Conservation (phyloP, 495 filamentous ascomycete species). For the Annulohypoxylon maeteangense region DNA sequence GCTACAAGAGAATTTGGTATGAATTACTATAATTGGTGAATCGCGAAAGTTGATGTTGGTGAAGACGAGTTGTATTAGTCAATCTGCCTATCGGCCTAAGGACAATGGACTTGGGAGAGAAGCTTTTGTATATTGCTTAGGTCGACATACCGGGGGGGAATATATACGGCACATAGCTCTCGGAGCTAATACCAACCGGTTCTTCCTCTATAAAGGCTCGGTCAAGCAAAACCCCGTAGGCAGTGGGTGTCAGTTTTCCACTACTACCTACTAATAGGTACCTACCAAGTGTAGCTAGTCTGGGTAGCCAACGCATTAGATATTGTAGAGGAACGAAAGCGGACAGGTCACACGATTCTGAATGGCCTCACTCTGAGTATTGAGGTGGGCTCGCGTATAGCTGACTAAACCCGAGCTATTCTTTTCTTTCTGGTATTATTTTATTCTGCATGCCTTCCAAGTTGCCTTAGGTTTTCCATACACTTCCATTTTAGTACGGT, state of each 20-base stretch:
- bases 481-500: too few species aligned
- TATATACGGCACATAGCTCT: neutral
- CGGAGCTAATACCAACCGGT: neutral
- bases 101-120: neutral
- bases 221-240: neutral
- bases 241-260: neutral
- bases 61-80: neutral
- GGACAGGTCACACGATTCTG: neutral
- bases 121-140: too few species aligned
- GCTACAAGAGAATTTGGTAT: neutral
- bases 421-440: neutral
- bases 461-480: too few species aligned
- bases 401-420: neutral
- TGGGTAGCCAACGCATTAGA: neutral
- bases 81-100: neutral
- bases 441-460: too few species aligned
- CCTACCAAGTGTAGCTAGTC: neutral
- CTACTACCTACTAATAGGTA: slow-evolving; percentile 5
- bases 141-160: neutral
- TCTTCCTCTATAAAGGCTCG: neutral
- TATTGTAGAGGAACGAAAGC: neutral
- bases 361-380: neutral
- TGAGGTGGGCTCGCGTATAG: neutral
- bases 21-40: neutral
- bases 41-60: neutral